Conservation (phyloP, 352 stramenopile genomes). For the Globisporangium okanoganense region DNA sequence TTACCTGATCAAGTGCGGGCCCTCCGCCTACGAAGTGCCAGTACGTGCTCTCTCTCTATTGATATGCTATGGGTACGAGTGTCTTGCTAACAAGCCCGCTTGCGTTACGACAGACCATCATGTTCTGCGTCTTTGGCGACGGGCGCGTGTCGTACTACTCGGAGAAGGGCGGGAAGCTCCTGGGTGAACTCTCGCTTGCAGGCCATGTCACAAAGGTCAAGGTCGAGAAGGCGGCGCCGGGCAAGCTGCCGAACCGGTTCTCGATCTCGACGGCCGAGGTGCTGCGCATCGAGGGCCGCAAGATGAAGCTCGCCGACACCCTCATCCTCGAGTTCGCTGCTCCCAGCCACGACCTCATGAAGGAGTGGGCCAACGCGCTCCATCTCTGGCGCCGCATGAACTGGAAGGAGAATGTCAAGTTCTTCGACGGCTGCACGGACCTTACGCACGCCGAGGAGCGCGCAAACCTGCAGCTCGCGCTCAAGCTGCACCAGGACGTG, state of each 20-base stretch:
- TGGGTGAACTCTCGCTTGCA: slow-evolving; percentile 59
- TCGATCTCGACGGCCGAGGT: slow-evolving; percentile 62
- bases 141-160: slow-evolving; percentile 69
- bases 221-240: slow-evolving; percentile 54
- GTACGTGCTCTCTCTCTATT: slow-evolving; percentile 22
- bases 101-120: slow-evolving; percentile 31
- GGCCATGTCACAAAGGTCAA: slow-evolving; percentile 75
- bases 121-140: slow-evolving; percentile 79
- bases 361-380: slow-evolving; percentile 82
- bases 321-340: slow-evolving; percentile 65
- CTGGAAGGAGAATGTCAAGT: slow-evolving; percentile 86
- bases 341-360: slow-evolving; percentile 74
- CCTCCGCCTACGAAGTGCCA: slow-evolving; percentile 42
- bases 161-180: slow-evolving; percentile 64
- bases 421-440: slow-evolving; percentile 59
- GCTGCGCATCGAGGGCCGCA: slow-evolving; percentile 67
- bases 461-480: slow-evolving; percentile 44
- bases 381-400: slow-evolving; percentile 85
- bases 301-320: slow-evolving; percentile 73
- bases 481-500: slow-evolving; percentile 55
- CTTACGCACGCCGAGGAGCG: slow-evolving; percentile 58
- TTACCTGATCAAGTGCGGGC: slow-evolving; percentile 67
- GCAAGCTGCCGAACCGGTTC: slow-evolving; percentile 77
- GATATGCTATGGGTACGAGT: slow-evolving; percentile 1
- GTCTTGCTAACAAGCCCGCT: neutral